Base-by-base conservation (phyloP, 257 asterid species). In the Nemophila menziesii region DNA sequence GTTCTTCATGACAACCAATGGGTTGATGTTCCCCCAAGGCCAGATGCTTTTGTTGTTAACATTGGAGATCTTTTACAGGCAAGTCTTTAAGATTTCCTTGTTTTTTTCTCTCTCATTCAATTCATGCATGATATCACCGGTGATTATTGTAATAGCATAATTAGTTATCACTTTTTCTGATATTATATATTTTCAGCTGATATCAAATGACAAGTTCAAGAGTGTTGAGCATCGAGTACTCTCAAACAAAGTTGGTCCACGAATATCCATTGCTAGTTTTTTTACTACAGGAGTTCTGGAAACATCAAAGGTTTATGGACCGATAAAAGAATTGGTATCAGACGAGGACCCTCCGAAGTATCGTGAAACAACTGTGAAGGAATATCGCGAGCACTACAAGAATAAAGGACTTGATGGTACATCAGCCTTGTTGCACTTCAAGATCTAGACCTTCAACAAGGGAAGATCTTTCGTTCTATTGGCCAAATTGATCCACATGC, bases 61-160 rank as follows among this genome's bases (percentile, higher is more conserved):
- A 4, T 44, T 39, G 64, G 58, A 11, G 58, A 58, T 16, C 20
- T 58, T 40, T 43, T 58, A 11, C 64, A 58, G 64, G 64, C 29
- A 58, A 58, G 34, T 41, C 13, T 12, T 38, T 15, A 11, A 22
- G 6, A 24, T 24, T 24, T 4, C 33, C 9, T 24, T 24, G 9
- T 24, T 24, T 24, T 24, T 4, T 4, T 4, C 33, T 4, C 6
- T 4, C 4, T 24, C 33, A 24, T 24, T 9, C 4, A 24, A 24
- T 4, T 4, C 33, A n/a, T 24, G 33, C 33, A 24, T 24, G n/a
- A 24, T 24, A 24, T 24, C 9, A 24, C 33, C 9, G 9, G 9
- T 24, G 6, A 4, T 24, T 24, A 9, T 24, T 24, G 4, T 24
- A 24, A 24, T 24, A 4, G 4, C 33, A 24, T 4, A 24, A 9